Base-by-base conservation (phyloP, 2,329 filamentous ascomycete species). In the Verticillium albo-atrum region DNA sequence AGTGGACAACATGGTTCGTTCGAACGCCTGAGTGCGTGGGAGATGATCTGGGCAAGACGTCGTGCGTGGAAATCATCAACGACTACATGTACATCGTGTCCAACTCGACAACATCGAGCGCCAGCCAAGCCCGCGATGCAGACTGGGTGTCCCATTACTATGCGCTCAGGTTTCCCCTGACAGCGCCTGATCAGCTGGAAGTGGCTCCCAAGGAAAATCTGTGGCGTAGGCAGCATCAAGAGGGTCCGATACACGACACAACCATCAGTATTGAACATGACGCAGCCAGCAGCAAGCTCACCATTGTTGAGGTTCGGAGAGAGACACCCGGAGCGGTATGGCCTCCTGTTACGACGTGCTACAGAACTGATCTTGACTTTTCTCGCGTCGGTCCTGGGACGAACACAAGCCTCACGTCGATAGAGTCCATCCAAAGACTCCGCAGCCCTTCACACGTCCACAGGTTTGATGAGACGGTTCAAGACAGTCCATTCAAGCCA, bases 211-310 rank as follows among this genome's bases (percentile, higher is more conserved):
- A 79, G 58, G 67, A 71, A 51, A 73, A 76, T 23, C 79, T 88
- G 52, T 91, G 87, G 82, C 79, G 89, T 7, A 82, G 89, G 17
- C 79, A 88, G 55, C 86, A 91, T 64, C 76, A 75, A 28, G 89
- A 92, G 69, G 89, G 89, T 0, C 83, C 88, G 0, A 85, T 92
- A 17, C 89, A 92, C 64, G 87, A 92, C 65, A 88, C 84, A 0
- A 83, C 86, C 60, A 74, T 93, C 3, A 81, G 81, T 4, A 74
- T 92, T 1, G 80, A 84, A 28, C 77, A 76, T 34, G 84, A 90
- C 60, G 85, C 90, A 61, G 66, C 66, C 12, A 86, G 82, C 0
- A 84, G 85, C 1, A 71, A 78, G 15, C 72, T 89, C 1, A 77
- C 82, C 56, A 86, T 91, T 20, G 72, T 90, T 1, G 90, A 93